Base-by-base conservation (phyloP, 345 rosid species). In the Citrus australasica region DNA sequence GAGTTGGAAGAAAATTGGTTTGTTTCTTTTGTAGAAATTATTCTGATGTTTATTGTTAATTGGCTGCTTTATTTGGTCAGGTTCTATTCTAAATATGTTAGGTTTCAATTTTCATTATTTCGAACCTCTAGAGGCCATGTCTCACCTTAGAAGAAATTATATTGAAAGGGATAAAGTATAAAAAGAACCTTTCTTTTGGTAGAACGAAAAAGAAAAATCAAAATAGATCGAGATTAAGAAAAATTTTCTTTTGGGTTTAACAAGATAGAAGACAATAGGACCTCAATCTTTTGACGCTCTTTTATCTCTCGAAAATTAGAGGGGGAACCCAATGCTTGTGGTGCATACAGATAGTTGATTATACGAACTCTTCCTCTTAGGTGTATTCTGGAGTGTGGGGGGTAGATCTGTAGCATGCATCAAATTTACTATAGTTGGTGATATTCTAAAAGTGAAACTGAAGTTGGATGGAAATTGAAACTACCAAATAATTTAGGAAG, bases 1-100 rank as follows among this genome's bases (percentile, higher is more conserved):
- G 85, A 89, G 87, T 83, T 94, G 98, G 98, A 96, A 92, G 85
- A 94, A 89, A 85, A 91, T 94, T 73, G 99, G 99, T 88, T 71
- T 55, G 67, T 58, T 53, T 79, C 80, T 75, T 77, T 67, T 58
- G 78, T 75, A 30, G 21, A 65, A 60, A 67, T 59, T 73, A 65
- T 63, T 68, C 9, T 48, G 37, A 9, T 80, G 56, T 69, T 68
- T n/a, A 71, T 35, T 46, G 11, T 27, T 60, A 6, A 28, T 8
- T 19, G 19, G 24, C 37, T 74, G n/a, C 40, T 32, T 72, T 30
- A 71, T 21, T 6, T 30, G n/a, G 28, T 46, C 3, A 14, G 56
- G 24, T 21, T 40, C 35, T 63, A 4, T 69, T 53, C 27, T 25
- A 42, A 64, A 64, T 30, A 11, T 16, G 7, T 14, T 5, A 37